A percentile compares a stretch with the other conserved stretches of the same genome.
phyloP scores from a whole-genome alignment of 2,329 filamentous ascomycete species.

The Neonectria punicea region DNA sequence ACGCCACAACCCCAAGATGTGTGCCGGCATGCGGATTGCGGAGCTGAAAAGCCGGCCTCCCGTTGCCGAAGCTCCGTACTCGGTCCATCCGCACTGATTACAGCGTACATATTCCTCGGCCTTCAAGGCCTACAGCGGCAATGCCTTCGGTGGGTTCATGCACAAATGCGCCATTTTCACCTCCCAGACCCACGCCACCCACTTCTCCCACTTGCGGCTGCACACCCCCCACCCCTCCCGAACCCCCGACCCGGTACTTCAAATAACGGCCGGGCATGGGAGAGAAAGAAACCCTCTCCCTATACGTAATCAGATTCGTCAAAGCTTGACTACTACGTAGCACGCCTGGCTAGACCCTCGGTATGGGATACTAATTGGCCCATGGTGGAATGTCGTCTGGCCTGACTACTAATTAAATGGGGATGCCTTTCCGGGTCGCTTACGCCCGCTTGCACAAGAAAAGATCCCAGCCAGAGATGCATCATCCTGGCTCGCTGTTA shows the following conservation, averaged over 20 bases:
- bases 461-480: not conserved
- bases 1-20: not conserved
- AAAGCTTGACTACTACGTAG: slow-evolving; percentile 1
- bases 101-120: not conserved
- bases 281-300: slow-evolving; percentile 4
- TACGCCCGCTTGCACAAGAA: not conserved
- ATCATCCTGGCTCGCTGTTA: not conserved
- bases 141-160: not conserved
- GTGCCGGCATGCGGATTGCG: not conserved
- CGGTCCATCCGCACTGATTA: not conserved
- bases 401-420: not conserved
- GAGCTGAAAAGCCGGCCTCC: too few relatives aligned
- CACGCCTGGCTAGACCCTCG: not conserved
- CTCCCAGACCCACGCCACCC: not conserved
- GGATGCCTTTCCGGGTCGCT: not conserved
- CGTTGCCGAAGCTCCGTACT: not conserved
- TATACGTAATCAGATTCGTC: slow-evolving; percentile 41
- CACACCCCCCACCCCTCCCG: slow-evolving; percentile 18
- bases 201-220: not conserved
- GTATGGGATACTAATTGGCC: slow-evolving; percentile 5
- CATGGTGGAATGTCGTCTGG: slow-evolving; percentile 30
- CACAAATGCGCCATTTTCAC: not conserved
- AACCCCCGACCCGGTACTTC: slow-evolving; percentile 20
- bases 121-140: not conserved
- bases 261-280: slow-evolving; percentile 1